Evolutionary conservation across 371 early-diverging fungal species (phyloP).

Genomic region (Saksenaea vasiformis): DNA sequence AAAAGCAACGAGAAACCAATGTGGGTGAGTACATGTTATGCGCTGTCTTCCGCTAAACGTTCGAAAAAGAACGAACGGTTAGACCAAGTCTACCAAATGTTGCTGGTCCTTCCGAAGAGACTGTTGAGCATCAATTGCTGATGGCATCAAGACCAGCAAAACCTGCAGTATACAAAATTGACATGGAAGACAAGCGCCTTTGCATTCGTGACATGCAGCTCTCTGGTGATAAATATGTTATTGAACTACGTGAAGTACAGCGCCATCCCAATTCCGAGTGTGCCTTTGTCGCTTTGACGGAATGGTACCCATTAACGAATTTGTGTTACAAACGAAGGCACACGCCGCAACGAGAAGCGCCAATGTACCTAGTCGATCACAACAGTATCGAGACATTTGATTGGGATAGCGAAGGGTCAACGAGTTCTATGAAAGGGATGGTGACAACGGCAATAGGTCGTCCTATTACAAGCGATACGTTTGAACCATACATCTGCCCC

Average conservation of each 20-base stretch:
- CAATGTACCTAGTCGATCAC: neutral
- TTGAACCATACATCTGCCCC: constrained; percentile 22
- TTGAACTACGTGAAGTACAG: neutral
- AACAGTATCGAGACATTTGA: neutral
- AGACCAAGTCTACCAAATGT: neutral
- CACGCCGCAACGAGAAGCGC: neutral
- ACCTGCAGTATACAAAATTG: neutral
- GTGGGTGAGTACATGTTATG: neutral
- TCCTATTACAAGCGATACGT: constrained; percentile 2
- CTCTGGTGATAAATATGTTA: neutral
- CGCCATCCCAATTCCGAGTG: neutral
- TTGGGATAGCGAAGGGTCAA: constrained; percentile 4
- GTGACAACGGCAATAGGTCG: neutral
- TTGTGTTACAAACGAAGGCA: neutral
- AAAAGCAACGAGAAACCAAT: neutral
- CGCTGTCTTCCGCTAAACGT: neutral
- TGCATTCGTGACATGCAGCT: neutral
- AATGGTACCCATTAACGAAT: neutral
- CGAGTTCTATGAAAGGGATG: neutral
- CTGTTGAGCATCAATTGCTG: neutral
- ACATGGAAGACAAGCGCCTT: neutral
- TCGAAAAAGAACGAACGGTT: neutral
- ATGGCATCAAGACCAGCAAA: neutral
- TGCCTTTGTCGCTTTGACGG: neutral
- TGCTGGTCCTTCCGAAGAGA: neutral